Base-by-base conservation (phyloP, 2,329 filamentous ascomycete genomes). In the Alternaria alternata region DNA sequence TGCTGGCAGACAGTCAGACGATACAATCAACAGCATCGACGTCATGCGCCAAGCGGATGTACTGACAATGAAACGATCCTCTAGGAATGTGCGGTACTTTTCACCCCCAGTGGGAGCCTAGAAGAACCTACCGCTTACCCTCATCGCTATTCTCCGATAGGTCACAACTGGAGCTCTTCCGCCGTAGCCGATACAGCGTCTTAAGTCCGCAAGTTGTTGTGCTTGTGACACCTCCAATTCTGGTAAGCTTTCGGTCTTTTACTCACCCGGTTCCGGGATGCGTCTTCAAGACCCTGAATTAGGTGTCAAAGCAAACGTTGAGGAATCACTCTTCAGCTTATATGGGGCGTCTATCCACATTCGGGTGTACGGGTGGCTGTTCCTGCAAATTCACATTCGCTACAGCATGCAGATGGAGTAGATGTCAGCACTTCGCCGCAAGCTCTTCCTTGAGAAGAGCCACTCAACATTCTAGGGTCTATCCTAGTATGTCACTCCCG, bases 201-300 rank as follows among this genome's bases (percentile, higher is more conserved):
- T 54, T 39, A 53, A 61, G 51, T 62, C 56, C 54, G 54, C 39
- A 34, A 43, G 49, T 44, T 39, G 44, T 24, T 34, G 53, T 52
- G 36, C 57, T 61, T 62, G 62, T 59, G 56, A 63, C 62, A 54
- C 39, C 63, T 38, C 51, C 56, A 34, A 12, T 57, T 51, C 41
- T 44, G 54, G 60, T 43, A 47, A 47, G 47, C 63, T 46, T 53
- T 66, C 65, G 66, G 65, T 38, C 51, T 59, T 61, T 51, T 39
- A 39, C 52, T 63, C 47, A 38, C 49, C 63, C 65, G 66, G 44
- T 53, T 57, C 62, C 66, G 63, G 55, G 32, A 51, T 12, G 18
- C 32, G 26, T 41, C 41, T 61, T 41, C 30, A 41, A 49, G 9
- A 53, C 55, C 53, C 20, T 4, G 38, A 11, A 14, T 14, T 16